A percentile compares a stretch with the other conserved stretches of the same genome.
These are phyloP conservation scores for Golubevia sp. DNA, from an alignment of 1,284 basidiomycete species.

Conservation along the genomic window DNA sequence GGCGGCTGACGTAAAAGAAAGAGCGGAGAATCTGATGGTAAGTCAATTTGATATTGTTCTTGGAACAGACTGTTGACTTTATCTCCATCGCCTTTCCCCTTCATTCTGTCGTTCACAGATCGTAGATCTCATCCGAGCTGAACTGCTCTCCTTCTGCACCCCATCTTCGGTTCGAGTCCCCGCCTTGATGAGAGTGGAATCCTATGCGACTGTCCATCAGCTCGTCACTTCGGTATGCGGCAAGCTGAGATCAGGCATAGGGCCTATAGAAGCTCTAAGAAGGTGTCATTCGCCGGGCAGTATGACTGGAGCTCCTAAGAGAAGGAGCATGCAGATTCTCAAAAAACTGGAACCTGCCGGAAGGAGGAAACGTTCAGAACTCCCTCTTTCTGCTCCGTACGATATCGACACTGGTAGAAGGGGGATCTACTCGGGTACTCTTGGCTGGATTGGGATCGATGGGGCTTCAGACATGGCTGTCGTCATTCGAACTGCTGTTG, in stretches of 20 bases:
- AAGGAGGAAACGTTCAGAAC: not conserved
- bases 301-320: conserved; percentile 97
- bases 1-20: conserved; percentile 80
- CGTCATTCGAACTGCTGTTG: conserved; percentile 90
- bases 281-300: conserved; percentile 73
- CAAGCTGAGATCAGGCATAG: conserved; percentile 63
- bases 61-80: not conserved
- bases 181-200: conserved; percentile 85
- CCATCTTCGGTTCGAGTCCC: conserved; percentile 78
- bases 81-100: not conserved
- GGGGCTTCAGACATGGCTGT: conserved; percentile 91
- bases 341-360: conserved; percentile 72
- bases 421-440: conserved; percentile 78
- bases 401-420: conserved; percentile 62
- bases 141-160: conserved; percentile 75
- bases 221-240: conserved; percentile 93
- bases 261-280: conserved; percentile 74
- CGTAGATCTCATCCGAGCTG: conserved; percentile 92
- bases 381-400: not conserved
- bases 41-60: conserved; percentile 12
- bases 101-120: conserved; percentile 65
- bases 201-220: conserved; percentile 93
- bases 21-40: conserved; percentile 93
- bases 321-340: conserved; percentile 87
- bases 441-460: conserved; percentile 88